Percentiles rank a stretch among this genome's conserved stretches.
These are phyloP conservation scores for Ophiocordyceps australis DNA, from an alignment of 2,329 filamentous ascomycete species.

Conservation along the genomic window DNA sequence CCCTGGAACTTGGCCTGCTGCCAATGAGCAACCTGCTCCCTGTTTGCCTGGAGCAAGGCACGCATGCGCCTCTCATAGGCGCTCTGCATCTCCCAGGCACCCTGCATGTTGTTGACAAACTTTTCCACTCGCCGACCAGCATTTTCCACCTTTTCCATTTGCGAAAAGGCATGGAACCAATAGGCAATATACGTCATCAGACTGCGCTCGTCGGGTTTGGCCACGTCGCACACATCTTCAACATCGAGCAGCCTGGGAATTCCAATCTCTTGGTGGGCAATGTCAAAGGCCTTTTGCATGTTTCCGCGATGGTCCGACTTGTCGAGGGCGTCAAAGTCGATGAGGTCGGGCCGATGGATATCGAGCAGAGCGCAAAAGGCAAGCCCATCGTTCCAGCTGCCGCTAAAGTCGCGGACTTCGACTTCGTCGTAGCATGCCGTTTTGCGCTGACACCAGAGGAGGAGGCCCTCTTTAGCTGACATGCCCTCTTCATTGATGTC, in stretches of 20 bases:
- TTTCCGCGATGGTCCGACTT: conserved; percentile 90
- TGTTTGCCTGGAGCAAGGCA: conserved; percentile 58
- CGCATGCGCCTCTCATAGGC: conserved; percentile 85
- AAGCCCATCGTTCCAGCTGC: conserved; percentile 92
- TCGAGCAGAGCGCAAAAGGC: conserved; percentile 93
- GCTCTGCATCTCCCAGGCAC: conserved; percentile 98
- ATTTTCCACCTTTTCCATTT: conserved; percentile 98
- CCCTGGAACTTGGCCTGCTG: conserved; percentile 68
- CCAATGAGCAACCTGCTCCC: conserved; percentile 59
- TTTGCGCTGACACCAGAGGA: conserved; percentile 96
- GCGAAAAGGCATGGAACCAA: conserved; percentile 99
- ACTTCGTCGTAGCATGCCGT: conserved; percentile 97
- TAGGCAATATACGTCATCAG: conserved; percentile 99
- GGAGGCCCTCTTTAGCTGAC: conserved; percentile 87
- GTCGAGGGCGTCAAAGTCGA: conserved; percentile 89
- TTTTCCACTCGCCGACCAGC: conserved; percentile 92
- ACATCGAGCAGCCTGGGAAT: conserved; percentile 93
- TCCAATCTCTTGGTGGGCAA: conserved; percentile 88
- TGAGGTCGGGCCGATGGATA: conserved; percentile 91
- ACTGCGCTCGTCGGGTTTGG: conserved; percentile 87
- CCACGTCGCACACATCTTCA: conserved; percentile 92
- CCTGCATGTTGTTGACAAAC: conserved; percentile 97
- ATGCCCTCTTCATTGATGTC: conserved; percentile 97
- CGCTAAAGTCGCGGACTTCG: conserved; percentile 84
- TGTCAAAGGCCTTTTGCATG: conserved; percentile 96